Percentiles rank a stretch among this genome's conserved stretches.
phyloP scores from a whole-genome alignment of 306 rosid species.

The Neltuma alba region DNA sequence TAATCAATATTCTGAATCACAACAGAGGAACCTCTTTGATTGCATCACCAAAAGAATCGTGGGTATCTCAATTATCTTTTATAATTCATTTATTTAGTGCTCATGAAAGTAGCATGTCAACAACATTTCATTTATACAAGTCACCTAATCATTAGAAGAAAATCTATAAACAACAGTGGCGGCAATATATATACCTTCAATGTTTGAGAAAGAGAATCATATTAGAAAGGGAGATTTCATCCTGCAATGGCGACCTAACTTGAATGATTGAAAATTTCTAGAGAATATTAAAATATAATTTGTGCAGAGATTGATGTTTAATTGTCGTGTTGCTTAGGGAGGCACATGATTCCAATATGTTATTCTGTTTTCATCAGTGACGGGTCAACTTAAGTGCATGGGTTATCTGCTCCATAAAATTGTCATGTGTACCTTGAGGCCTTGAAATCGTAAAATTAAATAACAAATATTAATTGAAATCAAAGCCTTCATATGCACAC shows the following conservation, averaged over 20 bases:
- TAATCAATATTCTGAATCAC: neutral
- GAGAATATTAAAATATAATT: neutral
- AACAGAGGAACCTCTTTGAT: neutral
- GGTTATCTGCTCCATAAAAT: constrained; percentile 54
- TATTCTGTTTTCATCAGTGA: constrained; percentile 4
- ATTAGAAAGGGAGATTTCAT: constrained; percentile 12
- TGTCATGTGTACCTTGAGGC: neutral
- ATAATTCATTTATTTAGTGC: neutral
- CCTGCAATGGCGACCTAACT: neutral
- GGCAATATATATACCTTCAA: neutral
- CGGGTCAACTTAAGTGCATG: constrained; percentile 34
- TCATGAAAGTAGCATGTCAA: neutral
- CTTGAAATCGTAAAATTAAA: neutral
- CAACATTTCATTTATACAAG: neutral
- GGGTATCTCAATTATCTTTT: neutral
- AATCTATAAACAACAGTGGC: neutral
- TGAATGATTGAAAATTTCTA: constrained; percentile 1
- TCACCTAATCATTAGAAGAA: neutral
- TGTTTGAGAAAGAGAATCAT: constrained; percentile 17
- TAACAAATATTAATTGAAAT: neutral
- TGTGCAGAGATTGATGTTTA: neutral
- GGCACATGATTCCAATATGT: neutral
- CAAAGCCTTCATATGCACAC: neutral
- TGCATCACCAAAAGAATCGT: neutral
- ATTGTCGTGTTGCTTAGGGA: neutral